phyloP scores from a whole-genome alignment of 2,329 filamentous ascomycete genomes.

The Talaromyces rugulosus region DNA sequence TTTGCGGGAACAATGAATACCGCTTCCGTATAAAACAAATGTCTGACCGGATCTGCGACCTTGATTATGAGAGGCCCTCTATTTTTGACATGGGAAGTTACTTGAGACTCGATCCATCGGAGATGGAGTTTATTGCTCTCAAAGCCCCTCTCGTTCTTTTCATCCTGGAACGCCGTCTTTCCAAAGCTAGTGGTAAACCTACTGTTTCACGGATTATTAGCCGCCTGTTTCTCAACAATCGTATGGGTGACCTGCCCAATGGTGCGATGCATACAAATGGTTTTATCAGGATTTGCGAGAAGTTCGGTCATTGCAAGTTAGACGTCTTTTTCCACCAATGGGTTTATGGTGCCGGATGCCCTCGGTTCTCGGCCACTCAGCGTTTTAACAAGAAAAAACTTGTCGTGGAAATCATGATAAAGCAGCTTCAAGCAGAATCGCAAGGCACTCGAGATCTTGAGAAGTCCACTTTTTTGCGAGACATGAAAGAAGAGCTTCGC shows the following conservation, averaged over 20 bases:
- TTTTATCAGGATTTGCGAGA: constrained; percentile 82
- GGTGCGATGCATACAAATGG: constrained; percentile 67
- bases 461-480: constrained; percentile 73
- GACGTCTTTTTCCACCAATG: constrained; percentile 93
- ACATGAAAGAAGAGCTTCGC: constrained; percentile 73
- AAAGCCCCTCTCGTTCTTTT: constrained; percentile 90
- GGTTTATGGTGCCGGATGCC: constrained; percentile 84
- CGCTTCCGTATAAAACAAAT: constrained; percentile 82
- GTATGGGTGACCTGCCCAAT: constrained; percentile 70
- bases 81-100: constrained; percentile 74
- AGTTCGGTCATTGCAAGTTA: constrained; percentile 78
- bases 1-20: constrained; percentile 94
- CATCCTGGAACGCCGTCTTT: constrained; percentile 84
- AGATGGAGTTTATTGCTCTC: constrained; percentile 82
- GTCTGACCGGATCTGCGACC: constrained; percentile 74
- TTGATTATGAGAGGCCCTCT: constrained; percentile 78
- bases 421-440: constrained; percentile 65
- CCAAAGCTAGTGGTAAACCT: constrained; percentile 79
- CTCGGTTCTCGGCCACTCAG: constrained; percentile 78
- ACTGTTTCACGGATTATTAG: constrained; percentile 83
- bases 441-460: constrained; percentile 57
- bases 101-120: constrained; percentile 76
- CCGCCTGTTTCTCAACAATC: constrained; percentile 79
- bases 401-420: constrained; percentile 85
- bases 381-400: constrained; percentile 97